Evolutionary conservation across 495 filamentous ascomycete genomes (phyloP).

Genomic region (Hapsidospora chrysogenum): DNA sequence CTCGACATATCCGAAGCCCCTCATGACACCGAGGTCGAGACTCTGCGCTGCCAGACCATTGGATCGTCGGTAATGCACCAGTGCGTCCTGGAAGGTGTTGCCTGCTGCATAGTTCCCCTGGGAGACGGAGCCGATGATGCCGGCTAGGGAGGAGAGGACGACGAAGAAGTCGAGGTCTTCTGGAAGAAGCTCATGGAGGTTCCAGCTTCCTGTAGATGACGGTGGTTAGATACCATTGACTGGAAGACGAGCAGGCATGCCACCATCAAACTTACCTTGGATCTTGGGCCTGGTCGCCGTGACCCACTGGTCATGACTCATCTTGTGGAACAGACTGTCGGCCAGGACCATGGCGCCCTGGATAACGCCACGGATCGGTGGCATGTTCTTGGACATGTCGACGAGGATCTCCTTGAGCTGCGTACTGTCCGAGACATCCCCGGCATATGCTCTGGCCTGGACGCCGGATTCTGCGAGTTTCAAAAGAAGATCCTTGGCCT

Average conservation of each 20-base stretch:
- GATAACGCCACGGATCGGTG: constrained; percentile 27
- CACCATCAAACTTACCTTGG: too few species aligned
- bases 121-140: constrained; percentile 12
- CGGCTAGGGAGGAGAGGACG: constrained; percentile 13
- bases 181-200: constrained; percentile 29
- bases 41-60: constrained; percentile 19
- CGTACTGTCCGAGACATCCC: too few species aligned
- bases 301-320: constrained; percentile 23
- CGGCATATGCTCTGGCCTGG: too few species aligned
- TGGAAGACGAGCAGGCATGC: too few species aligned
- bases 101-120: constrained; percentile 22
- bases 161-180: constrained; percentile 20
- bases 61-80: constrained; percentile 18
- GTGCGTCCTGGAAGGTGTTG: constrained; percentile 35
- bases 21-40: constrained; percentile 29
- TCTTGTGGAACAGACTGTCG: constrained; percentile 28
- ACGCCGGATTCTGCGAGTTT: too few species aligned
- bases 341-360: constrained; percentile 40
- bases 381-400: constrained; percentile 14
- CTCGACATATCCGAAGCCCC: constrained; percentile 16
- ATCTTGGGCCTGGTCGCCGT: constrained; percentile 28
- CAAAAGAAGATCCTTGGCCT: constrained; percentile 7
- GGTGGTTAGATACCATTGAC: too few species aligned
- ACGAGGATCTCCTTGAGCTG: constrained; percentile 21
- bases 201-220: too few species aligned